Base-by-base conservation (phyloP, 768 basidiomycete species). In the Leccinum variicolor region DNA sequence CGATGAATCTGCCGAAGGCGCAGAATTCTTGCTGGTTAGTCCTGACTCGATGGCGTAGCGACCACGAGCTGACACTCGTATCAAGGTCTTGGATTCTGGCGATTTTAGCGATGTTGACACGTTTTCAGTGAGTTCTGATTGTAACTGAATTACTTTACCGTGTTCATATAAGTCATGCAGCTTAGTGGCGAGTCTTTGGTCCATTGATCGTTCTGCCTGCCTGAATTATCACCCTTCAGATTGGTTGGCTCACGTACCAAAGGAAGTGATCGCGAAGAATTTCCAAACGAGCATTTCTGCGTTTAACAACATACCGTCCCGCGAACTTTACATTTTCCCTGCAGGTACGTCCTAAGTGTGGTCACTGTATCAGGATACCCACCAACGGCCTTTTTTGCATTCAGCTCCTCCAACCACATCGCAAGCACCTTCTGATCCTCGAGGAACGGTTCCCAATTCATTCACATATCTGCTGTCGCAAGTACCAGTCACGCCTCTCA, bases 221-320 rank as follows among this genome's bases (percentile, higher is more conserved):
- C 41, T 51, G 10, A 61, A n/a, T 29, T 21, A 36, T 15, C 25
- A 28, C 21, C 1, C 3, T 17, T 21, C 9, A 62, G 84, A 87
- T 61, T 87, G 85, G 84, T 73, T 86, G 26, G 76, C 84, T 15
- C 85, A 86, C 59, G 74, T 81, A 3, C 82, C 82, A 4, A 72
- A 76, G 61, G 74, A 76, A 33, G 80, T 83, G 10, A 67, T 86
- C 4, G 82, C 84, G 15, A 85, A 85, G 69, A 87, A 85, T 63
- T 86, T 86, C 62, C 76, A 79, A 31, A 67, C 76, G 17, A 57
- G 64, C 52, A 72, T 75, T 17, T 71, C 79, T 50, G 73, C 77
- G 3, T 84, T 84, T 57, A 74, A 84, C 56, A 73, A 80, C 49
- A 81, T 85, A 39, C 82, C 84, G 0, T 68, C 75, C 15, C 57